Base-by-base conservation (phyloP, 805 yeast species). In the Pichia nanzhaoensis region DNA sequence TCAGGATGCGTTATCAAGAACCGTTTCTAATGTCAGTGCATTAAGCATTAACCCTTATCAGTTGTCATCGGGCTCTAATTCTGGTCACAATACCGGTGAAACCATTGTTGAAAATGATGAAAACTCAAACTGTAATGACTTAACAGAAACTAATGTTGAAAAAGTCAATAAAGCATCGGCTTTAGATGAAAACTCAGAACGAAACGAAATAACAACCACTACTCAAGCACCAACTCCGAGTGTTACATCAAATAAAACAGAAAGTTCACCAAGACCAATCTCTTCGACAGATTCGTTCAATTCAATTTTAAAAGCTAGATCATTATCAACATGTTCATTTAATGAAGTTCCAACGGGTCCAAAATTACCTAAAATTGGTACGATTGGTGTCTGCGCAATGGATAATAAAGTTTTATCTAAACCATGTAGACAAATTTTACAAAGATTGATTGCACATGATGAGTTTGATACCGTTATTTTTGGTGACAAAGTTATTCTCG, bases 361-460 rank as follows among this genome's bases (percentile, higher is more conserved):
- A 3, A 72, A 73, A 51, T 57, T 80, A 42, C 87, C 86, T 3
- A 79, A 75, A 52, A 78, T 90, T 51, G 98, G 99, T 34, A 90
- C 87, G 53, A 87, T 93, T 55, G 99, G 99, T 43, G 96, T 93
- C 1, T 93, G 99, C 67, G 99, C 99, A 10, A 90, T 93, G 97
- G 99, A 93, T 64, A 82, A 90, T 48, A 93, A 93, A 64, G 99
- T 90, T 2, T 74, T 95, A 58, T 84, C 95, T 37, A 93, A 93
- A 67, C 99, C 99, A 2, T 91, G 97, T 60, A 72, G 98, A 48
- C 86, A 85, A 50, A 93, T 93, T 52, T 70, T 93, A 56, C 89
- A 86, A 62, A 71, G 96, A 43, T 69, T 93, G 59, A 85, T 91
- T 47, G 95, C 85, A 54, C 81, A 85, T 54, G 97, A 96, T 24